A percentile compares a stretch with the other conserved stretches of the same genome.
Conservation (phyloP, 2,329 filamentous ascomycete species). For the Calonectria hawksworthii region DNA sequence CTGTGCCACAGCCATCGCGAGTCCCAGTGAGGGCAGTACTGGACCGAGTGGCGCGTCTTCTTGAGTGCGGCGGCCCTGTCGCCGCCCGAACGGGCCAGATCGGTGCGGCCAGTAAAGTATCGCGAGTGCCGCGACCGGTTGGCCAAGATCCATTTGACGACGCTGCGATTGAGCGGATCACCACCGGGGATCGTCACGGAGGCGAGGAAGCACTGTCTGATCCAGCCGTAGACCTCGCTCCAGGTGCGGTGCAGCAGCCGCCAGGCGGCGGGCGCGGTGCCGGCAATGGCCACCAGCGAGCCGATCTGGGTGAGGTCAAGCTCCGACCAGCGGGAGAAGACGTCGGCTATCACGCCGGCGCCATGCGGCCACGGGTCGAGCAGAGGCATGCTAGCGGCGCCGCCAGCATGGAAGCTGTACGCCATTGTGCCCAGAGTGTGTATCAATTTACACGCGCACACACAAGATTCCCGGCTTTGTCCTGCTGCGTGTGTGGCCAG, state of each 20-base stretch:
- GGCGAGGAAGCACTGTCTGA: conserved; percentile 59
- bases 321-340: conserved; percentile 58
- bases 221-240: conserved; percentile 55
- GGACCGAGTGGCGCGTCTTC: conserved; percentile 56
- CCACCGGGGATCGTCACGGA: conserved; percentile 59
- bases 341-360: conserved; percentile 53
- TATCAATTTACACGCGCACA: background rate
- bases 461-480: background rate
- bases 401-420: conserved; percentile 40
- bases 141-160: conserved; percentile 60
- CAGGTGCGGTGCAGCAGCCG: conserved; percentile 53
- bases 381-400: conserved; percentile 33
- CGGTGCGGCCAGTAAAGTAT: conserved; percentile 60
- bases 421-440: conserved; percentile 30
- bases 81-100: conserved; percentile 48
- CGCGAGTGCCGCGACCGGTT: conserved; percentile 56
- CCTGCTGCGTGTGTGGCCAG: too few species aligned
- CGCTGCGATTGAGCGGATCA: conserved; percentile 60
- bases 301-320: conserved; percentile 62
- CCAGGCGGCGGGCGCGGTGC: conserved; percentile 57
- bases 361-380: conserved; percentile 50
- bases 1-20: conserved; percentile 65
- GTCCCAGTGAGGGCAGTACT: conserved; percentile 62
- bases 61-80: conserved; percentile 57
- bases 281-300: conserved; percentile 59